Evolutionary conservation across 176 grass and related monocot genomes (phyloP), one percentile per base, ranked within the genome.

Genomic region (Zizania latifolia): DNA sequence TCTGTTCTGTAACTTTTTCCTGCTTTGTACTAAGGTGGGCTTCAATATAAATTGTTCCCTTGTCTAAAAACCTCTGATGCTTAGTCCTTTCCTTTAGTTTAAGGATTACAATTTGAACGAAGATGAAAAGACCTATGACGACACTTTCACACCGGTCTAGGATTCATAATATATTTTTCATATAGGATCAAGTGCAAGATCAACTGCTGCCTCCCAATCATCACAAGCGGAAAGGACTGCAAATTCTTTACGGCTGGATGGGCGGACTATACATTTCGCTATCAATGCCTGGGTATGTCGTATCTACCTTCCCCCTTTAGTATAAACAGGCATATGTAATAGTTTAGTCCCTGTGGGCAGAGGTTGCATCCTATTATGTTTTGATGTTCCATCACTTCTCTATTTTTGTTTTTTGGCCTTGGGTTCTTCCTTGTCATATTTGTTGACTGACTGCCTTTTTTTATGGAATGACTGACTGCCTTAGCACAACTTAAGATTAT

Each of bases 221-320:
- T 37, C 72, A 58, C 70, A 44, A 78, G 17, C 69, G 62, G 80
- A 84, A 13, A 88, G 83, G 77, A 84, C 65, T 77, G 89, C 79
- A 82, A 86, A 78, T 79, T 84, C 90, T 38, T 76, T 92, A 79
- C 37, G 72, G 71, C 58, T 92, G 33, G 86, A 98, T 74, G 67
- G 81, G 65, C 76, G 80, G 34, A 84, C 91, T 70, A 87, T 98
- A 79, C 82, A 88, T 64, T 94, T 94, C 82, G 73, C 91, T 92
- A 76, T 93, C 50, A 89, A 92, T 86, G 94, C 94, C 77, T 98
- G 94, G 91, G 94, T 98, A 94, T 69, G 77, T 12, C 27, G 60
- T 80, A 75, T 13, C 37, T 46, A 62, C 9, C 16, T 79, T 14
- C 23, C 32, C 7, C 23, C 28, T 76, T 75, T 60, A 51, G 33